Evolutionary conservation across 2,329 filamentous ascomycete genomes (phyloP).

Genomic region (Neonectria faginata): DNA sequence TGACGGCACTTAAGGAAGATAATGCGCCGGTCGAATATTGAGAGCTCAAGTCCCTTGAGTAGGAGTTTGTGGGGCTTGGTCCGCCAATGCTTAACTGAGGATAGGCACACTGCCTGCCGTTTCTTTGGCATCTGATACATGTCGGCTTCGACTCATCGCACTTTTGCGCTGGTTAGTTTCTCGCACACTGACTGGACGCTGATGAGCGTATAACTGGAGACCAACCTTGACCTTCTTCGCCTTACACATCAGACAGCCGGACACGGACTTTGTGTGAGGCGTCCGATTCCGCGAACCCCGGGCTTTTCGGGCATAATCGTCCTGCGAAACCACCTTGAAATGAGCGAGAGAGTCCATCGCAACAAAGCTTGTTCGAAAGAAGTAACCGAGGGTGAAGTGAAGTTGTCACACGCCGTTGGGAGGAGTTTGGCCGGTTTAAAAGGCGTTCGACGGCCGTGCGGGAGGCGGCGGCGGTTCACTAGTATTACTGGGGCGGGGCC

Average conservation of each 20-base stretch:
- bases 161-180: conserved; percentile 8
- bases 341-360: background rate
- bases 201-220: background rate
- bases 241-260: conserved; percentile 23
- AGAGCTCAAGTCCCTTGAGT: background rate
- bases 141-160: conserved; percentile 19
- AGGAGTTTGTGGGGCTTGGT: background rate
- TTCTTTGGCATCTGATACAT: conserved; percentile 17
- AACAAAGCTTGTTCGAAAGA: conserved; percentile 8
- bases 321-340: conserved; percentile 16
- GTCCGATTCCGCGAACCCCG: background rate
- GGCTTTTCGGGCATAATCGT: conserved; percentile 13
- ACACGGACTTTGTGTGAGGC: conserved; percentile 5
- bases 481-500: background rate
- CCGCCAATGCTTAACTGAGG: background rate
- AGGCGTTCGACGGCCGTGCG: background rate
- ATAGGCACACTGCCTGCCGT: conserved; percentile 11
- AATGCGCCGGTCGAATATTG: background rate
- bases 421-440: background rate
- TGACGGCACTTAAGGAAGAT: background rate
- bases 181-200: too few species aligned
- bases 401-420: background rate
- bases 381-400: conserved; percentile 16
- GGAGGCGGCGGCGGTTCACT: background rate
- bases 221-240: conserved; percentile 24